Base-by-base conservation (phyloP, 1,284 basidiomycete genomes). In the Peniophora sp. region DNA sequence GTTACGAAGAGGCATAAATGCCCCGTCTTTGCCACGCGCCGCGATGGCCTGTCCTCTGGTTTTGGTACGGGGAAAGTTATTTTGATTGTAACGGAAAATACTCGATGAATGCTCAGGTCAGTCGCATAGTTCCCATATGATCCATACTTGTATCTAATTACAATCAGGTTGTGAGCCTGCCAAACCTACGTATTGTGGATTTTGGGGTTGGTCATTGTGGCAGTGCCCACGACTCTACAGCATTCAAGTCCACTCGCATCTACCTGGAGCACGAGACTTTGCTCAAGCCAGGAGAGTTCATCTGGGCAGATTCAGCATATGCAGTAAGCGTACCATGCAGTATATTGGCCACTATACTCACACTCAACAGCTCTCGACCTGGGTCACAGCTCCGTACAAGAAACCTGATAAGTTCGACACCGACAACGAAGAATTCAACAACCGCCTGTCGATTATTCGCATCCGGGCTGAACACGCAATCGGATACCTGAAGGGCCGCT, bases 231-330 rank as follows among this genome's bases (percentile, higher is more conserved):
- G 68, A 71, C 62, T 58, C 68, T 1, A 44, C 55, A 34, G 67
- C 66, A 9, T 70, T 70, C 59, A 53, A 65, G 41, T 50, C 62
- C 50, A 67, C 66, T 16, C 49, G 58, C 49, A 65, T 65, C 20
- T 12, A 34, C 1, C 58, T 57, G 20, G 51, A 65, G 52, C 63
- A 66, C 34, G 56, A 63, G 0, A 64, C 57, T 54, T 58, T 70
- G 11, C 70, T 69, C 55, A 44, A 59, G 2, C 62, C 60, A 5
- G 52, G 64, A 2, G 68, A 71, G 52, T 72, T 70, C 61, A 66
- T 65, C 2, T 71, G 69, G 68, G 62, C 55, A 3, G 68, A 72
- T 53, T 70, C 65, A 38, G 69, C 69, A 17, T 72, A 71, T 57
- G n/a, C 61, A 14, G n/a, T n/a, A n/a, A n/a, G n/a, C n/a, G n/a